Evolutionary conservation across 495 filamentous ascomycete species (phyloP), one percentile per base, ranked within the genome.

Genomic region (Aspergillus sparsus): DNA sequence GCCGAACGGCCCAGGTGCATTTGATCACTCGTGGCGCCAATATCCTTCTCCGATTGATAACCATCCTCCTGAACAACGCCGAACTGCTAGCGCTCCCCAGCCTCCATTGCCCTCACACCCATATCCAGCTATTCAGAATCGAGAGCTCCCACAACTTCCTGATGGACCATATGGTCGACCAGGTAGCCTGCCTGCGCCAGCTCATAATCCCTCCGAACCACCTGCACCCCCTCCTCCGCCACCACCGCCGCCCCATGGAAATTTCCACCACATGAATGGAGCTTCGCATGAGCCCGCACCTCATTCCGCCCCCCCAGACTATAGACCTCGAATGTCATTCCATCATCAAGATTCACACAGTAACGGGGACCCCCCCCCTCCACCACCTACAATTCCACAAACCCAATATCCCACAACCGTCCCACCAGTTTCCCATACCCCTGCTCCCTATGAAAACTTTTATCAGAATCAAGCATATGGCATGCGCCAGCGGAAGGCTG

Each of bases 141-240:
- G 77, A 41, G 74, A 78, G 50, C 65, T 80, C 6, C 76, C 77
- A n/a, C 74, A 77, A 47, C 63, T 74, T 11, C 68, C 75, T 2
- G 74, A 77, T 49, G 70, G 70, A 10, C 72, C 72, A 7, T 80
- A 77, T 59, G 62, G 53, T 27, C 76, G 76, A 45, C 67, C 73
- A 4, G 70, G 61, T 56, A 71, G 71, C 50, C 44, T 78, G 37
- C 70, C 74, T 9, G 66, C 65, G 12, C 66, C 75, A 18, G 51
- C 65, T 18, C 74, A 70, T 55, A 58, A 74, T 6, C 62, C 68
- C 8, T 37, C 66, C 0, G 68, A 69, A 16, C 58, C 68, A 33
- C 68, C 68, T 57, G 66, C 56, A 0, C 59, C 62, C 21, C 21
- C 21, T 27, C 21, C 21, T 27, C 21, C 21, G 21, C 21, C 21